Conservation (phyloP, 1,139 yeast genomes). For the Lodderomyces pseudojiufengensis region DNA sequence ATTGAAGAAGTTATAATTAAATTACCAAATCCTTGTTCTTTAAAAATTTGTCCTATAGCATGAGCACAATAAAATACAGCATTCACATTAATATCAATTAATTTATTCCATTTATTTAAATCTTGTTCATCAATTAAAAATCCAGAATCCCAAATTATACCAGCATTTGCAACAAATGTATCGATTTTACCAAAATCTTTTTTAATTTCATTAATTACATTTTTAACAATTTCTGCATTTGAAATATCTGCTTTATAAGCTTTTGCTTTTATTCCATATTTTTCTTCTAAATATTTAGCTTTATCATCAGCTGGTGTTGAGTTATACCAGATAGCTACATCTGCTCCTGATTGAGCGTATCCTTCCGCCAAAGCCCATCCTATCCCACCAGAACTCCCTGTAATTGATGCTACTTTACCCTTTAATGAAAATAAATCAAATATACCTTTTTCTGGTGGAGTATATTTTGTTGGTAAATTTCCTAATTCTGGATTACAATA, state of each 20-base stretch:
- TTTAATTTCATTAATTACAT: slow-evolving; percentile 54
- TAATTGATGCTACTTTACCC: slow-evolving; percentile 84
- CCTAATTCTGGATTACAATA: slow-evolving; percentile 25
- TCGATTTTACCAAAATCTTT: slow-evolving; percentile 76
- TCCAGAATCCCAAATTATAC: slow-evolving; percentile 83
- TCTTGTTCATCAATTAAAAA: slow-evolving; percentile 55
- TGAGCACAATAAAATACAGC: slow-evolving; percentile 78
- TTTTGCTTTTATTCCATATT: slow-evolving; percentile 61
- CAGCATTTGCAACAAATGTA: slow-evolving; percentile 87
- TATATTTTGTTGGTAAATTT: slow-evolving; percentile 27
- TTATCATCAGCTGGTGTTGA: slow-evolving; percentile 54
- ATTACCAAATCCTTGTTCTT: slow-evolving; percentile 66
- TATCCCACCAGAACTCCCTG: slow-evolving; percentile 86
- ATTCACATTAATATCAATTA: slow-evolving; percentile 67
- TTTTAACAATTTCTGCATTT: slow-evolving; percentile 55
- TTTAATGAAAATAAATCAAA: slow-evolving; percentile 60
- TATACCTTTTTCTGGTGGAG: slow-evolving; percentile 27
- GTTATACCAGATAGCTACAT: slow-evolving; percentile 74
- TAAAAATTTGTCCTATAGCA: slow-evolving; percentile 64
- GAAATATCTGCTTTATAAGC: slow-evolving; percentile 74
- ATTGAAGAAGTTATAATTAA: slow-evolving; percentile 77
- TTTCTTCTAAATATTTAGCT: slow-evolving; percentile 54
- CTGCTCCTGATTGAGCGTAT: slow-evolving; percentile 88
- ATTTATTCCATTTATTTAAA: slow-evolving; percentile 50
- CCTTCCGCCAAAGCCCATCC: slow-evolving; percentile 84